Percentiles rank a stretch among this genome's conserved stretches.
Evolutionary conservation across 2,329 filamentous ascomycete genomes (phyloP).

Genomic region (Aspergillus novofumigatus): DNA sequence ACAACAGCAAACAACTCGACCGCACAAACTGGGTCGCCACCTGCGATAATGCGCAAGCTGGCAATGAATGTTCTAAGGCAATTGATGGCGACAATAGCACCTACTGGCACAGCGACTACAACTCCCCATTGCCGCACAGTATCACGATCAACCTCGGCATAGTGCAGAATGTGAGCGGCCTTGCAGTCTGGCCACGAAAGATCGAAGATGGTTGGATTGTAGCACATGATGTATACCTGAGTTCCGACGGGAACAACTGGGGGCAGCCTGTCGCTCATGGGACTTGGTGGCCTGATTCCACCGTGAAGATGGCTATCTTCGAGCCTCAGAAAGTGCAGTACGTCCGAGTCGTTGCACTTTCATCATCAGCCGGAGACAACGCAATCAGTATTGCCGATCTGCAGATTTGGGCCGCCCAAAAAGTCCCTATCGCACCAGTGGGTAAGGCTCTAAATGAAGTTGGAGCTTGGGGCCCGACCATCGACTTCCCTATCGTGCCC

Average conservation of each 20-base stretch:
- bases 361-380: background rate
- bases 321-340: conserved; percentile 9
- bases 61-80: background rate
- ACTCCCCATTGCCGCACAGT: too few relatives aligned
- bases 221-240: too few relatives aligned
- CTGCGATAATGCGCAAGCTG: conserved; percentile 6
- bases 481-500: conserved; percentile 23
- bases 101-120: too few relatives aligned
- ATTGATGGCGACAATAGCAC: too few relatives aligned
- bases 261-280: conserved; percentile 11
- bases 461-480: conserved; percentile 19
- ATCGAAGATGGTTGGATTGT: too few relatives aligned
- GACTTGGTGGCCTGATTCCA: conserved; percentile 10
- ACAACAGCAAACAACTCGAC: conserved; percentile 7
- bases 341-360: conserved; percentile 6
- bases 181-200: too few relatives aligned
- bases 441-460: background rate
- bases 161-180: too few relatives aligned
- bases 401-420: too few relatives aligned
- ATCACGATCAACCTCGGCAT: too few relatives aligned
- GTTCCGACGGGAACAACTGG: background rate
- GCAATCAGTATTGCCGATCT: background rate
- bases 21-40: conserved; percentile 10
- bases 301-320: conserved; percentile 12
- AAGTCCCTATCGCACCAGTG: too few relatives aligned